Conservation (phyloP, 495 filamentous ascomycete species). For the Achaetomiella virescens region DNA sequence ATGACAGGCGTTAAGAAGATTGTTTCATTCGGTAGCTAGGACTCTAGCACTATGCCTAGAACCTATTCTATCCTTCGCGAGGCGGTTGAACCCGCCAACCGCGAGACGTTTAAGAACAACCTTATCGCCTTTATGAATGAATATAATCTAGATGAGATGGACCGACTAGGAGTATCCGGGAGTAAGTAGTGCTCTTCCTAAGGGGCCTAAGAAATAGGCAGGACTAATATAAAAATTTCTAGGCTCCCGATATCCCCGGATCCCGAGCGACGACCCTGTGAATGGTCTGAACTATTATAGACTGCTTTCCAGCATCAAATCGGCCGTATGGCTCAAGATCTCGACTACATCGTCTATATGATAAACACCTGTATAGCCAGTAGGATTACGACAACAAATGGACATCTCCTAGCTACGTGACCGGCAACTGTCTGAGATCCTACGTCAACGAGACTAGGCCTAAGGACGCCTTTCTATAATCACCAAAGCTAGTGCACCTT, state of each 20-base stretch:
- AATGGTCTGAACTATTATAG: neutral
- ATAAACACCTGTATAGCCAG: constrained; percentile 27
- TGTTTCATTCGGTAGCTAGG: constrained; percentile 33
- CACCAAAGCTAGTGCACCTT: constrained; percentile 44
- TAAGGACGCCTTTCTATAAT: constrained; percentile 36
- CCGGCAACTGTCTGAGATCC: constrained; percentile 35
- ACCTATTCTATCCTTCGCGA: constrained; percentile 25
- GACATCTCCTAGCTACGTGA: neutral
- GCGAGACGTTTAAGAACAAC: constrained; percentile 19
- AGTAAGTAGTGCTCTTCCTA: no score
- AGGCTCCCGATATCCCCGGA: neutral
- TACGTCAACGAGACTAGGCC: constrained; percentile 46
- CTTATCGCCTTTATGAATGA: constrained; percentile 22
- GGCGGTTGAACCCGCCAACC: constrained; percentile 18
- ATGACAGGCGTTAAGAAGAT: constrained; percentile 20
- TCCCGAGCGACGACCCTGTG: neutral
- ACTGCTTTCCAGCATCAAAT: constrained; percentile 5
- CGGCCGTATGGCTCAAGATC: constrained; percentile 13
- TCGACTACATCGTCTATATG: constrained; percentile 39
- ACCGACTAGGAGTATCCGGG: constrained; percentile 38
- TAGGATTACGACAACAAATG: constrained; percentile 12
- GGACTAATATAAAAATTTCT: no score
- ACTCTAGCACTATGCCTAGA: constrained; percentile 11
- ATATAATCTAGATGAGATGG: constrained; percentile 26
- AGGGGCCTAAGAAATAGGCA: no score